Evolutionary conservation across 768 basidiomycete species (phyloP).

Genomic region (Termitomyces sp.): DNA sequence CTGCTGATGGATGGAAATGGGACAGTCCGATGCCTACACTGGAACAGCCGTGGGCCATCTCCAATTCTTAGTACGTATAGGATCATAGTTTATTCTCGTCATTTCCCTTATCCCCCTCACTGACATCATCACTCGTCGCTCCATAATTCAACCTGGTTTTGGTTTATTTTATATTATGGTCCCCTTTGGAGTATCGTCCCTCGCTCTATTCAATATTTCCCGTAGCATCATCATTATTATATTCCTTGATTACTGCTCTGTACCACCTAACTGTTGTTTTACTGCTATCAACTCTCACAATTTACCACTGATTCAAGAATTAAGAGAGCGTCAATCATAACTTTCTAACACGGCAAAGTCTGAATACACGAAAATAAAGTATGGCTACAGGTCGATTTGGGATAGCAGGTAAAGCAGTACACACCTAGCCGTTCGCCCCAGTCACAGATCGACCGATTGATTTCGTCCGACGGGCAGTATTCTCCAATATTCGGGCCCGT

Average conservation of each 20-base stretch:
- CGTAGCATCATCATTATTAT: constrained; percentile 31
- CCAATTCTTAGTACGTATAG: constrained; percentile 42
- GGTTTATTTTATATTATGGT: constrained; percentile 31
- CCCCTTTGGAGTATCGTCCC: constrained; percentile 34
- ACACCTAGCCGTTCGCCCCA: neutral
- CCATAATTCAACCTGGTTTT: constrained; percentile 19
- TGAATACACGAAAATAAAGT: neutral
- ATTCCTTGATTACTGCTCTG: constrained; percentile 44
- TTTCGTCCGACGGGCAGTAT: constrained; percentile 42
- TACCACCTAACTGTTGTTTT: constrained; percentile 57
- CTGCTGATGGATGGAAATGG: constrained; percentile 62
- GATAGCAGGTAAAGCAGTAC: neutral
- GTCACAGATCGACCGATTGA: constrained; percentile 10
- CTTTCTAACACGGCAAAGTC: neutral
- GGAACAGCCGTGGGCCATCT: constrained; percentile 75
- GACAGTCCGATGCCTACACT: constrained; percentile 59
- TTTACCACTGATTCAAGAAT: constrained; percentile 27
- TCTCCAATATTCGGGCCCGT: constrained; percentile 52
- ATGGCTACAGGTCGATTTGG: neutral
- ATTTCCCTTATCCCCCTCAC: constrained; percentile 13
- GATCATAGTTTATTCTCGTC: constrained; percentile 32
- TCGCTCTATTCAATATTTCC: constrained; percentile 17
- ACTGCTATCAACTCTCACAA: constrained; percentile 57
- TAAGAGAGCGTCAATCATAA: neutral
- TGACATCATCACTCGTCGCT: constrained; percentile 12